Conservation (phyloP, 257 asterid genomes). For the Scutellaria galericulata region DNA sequence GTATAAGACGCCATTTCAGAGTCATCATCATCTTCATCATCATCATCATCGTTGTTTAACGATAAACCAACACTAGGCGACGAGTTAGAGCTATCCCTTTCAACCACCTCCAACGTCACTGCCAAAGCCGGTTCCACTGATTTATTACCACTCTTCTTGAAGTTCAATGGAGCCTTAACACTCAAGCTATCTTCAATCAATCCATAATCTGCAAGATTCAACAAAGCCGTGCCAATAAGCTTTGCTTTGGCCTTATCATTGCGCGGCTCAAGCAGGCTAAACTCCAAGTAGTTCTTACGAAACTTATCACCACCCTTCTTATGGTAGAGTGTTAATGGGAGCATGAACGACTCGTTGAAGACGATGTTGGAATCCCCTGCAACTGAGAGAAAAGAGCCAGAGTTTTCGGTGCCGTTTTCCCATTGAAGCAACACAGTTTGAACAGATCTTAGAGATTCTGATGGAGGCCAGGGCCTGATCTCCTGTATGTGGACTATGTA, state of each 20-base stretch:
- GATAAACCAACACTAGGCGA: constrained; percentile 64
- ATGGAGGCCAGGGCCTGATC: constrained; percentile 92
- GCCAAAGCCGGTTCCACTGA: constrained; percentile 59
- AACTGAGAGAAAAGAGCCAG: constrained; percentile 63
- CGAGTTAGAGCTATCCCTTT: constrained; percentile 62
- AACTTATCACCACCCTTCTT: constrained; percentile 58
- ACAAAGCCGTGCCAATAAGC: constrained; percentile 63
- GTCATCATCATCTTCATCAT: constrained; percentile 47
- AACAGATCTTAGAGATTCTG: constrained; percentile 62
- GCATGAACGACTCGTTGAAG: constrained; percentile 66
- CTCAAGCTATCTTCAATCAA: constrained; percentile 49
- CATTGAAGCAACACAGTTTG: constrained; percentile 80
- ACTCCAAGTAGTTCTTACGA: constrained; percentile 69
- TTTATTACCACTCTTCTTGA: constrained; percentile 61
- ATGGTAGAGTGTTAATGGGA: constrained; percentile 53
- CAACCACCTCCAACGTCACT: constrained; percentile 62
- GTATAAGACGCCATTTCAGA: constrained; percentile 44
- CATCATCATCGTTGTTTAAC: too few species aligned
- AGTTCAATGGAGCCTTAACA: constrained; percentile 60
- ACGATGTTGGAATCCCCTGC: constrained; percentile 66
- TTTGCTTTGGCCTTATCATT: constrained; percentile 73
- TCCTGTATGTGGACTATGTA: constrained; percentile 60
- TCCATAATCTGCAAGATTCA: constrained; percentile 85
- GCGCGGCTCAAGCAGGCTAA: constrained; percentile 72
- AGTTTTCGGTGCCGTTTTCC: constrained; percentile 64